These are phyloP conservation scores for Angomonas desouzai DNA, from an alignment of 208 protist species.

Conservation along the genomic window DNA sequence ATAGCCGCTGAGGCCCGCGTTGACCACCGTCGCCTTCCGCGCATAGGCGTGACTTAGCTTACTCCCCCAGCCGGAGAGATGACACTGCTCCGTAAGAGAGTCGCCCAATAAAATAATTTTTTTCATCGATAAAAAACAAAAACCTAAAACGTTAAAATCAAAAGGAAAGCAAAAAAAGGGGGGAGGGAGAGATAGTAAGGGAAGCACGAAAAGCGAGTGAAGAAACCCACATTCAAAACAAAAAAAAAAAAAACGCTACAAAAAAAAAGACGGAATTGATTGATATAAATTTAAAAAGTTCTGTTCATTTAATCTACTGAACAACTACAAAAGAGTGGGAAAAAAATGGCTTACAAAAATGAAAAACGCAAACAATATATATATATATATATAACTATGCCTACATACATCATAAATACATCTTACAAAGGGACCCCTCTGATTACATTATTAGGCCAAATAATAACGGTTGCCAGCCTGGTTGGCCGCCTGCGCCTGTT, in stretches of 20 bases:
- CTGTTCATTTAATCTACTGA: too few relatives aligned
- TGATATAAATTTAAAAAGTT: too few relatives aligned
- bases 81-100: slow-evolving; percentile 49
- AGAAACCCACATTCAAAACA: too few relatives aligned
- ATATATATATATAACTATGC: too few relatives aligned
- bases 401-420: too few relatives aligned
- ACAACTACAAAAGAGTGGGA: too few relatives aligned
- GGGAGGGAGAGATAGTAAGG: neutral
- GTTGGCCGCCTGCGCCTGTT: neutral
- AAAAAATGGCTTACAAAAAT: too few relatives aligned
- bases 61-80: slow-evolving; percentile 36
- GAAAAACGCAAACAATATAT: too few relatives aligned
- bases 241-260: too few relatives aligned
- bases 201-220: too few relatives aligned
- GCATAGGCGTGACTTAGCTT: slow-evolving; percentile 35
- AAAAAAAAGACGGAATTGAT: too few relatives aligned
- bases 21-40: slow-evolving; percentile 44
- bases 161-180: slow-evolving; percentile 5
- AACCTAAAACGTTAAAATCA: neutral
- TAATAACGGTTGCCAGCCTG: neutral
- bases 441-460: neutral
- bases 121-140: slow-evolving; percentile 17
- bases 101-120: slow-evolving; percentile 44
- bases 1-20: slow-evolving; percentile 62
- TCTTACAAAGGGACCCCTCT: too few relatives aligned